Evolutionary conservation across 495 filamentous ascomycete genomes (phyloP).

Genomic region (Lophiostoma macrostomum): DNA sequence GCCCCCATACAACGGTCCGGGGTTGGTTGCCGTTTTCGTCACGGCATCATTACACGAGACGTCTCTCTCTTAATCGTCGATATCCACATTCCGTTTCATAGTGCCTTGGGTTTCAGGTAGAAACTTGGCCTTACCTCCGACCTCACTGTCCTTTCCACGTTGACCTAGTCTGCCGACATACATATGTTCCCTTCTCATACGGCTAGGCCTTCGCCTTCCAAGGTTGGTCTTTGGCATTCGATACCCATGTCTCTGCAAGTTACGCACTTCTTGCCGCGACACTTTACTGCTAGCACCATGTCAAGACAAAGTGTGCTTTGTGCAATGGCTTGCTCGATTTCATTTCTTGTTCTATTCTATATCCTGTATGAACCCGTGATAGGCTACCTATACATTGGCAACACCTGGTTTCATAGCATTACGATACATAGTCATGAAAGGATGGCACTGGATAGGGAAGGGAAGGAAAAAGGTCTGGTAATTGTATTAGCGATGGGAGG

Average conservation of each 20-base stretch:
- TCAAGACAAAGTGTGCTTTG: background rate
- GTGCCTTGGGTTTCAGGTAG: conserved; percentile 6
- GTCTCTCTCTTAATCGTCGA: conserved; percentile 1
- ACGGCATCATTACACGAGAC: conserved; percentile 3
- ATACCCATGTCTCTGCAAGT: conserved; percentile 15
- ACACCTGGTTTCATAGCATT: too few relatives aligned
- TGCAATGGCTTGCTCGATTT: background rate
- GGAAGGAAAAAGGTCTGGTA: too few relatives aligned
- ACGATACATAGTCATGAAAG: too few relatives aligned
- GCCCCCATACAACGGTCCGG: conserved; percentile 19
- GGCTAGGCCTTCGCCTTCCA: too few relatives aligned
- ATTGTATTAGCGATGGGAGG: too few relatives aligned
- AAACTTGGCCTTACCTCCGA: background rate
- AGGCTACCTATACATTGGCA: too few relatives aligned
- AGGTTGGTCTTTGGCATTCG: too few relatives aligned
- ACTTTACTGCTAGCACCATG: background rate
- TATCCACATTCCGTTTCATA: conserved; percentile 10
- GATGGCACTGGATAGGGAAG: too few relatives aligned
- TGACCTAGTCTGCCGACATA: too few relatives aligned
- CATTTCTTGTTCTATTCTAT: conserved; percentile 7
- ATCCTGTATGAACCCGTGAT: conserved; percentile 10
- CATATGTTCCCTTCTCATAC: background rate
- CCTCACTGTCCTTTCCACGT: too few relatives aligned
- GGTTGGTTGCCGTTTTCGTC: conserved; percentile 17
- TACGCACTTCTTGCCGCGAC: conserved; percentile 8